phyloP scores from a whole-genome alignment of 1,284 basidiomycete species.

The Lentinula novae-zelandiae region DNA sequence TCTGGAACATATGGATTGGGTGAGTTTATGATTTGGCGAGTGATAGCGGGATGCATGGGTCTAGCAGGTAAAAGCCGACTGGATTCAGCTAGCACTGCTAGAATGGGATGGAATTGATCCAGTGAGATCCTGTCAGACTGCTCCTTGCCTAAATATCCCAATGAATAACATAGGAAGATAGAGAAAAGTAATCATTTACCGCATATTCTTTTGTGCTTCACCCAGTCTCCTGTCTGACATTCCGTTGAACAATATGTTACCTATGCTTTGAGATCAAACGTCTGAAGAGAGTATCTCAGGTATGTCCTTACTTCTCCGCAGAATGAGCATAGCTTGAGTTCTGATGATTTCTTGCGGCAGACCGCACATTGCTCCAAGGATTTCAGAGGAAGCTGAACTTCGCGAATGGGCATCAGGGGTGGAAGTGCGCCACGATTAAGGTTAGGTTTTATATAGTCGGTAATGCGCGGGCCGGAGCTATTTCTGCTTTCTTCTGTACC shows the following conservation, averaged over 20 bases:
- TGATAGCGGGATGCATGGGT: conserved; percentile 28
- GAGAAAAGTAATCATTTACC: conserved; percentile 19
- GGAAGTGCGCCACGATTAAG: background rate
- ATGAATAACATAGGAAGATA: background rate
- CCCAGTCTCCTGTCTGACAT: conserved; percentile 27
- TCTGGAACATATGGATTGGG: conserved; percentile 27
- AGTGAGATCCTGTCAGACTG: conserved; percentile 36
- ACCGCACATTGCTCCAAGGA: conserved; percentile 20
- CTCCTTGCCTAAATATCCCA: conserved; percentile 15
- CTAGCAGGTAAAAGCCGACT: conserved; percentile 18
- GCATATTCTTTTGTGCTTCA: conserved; percentile 30
- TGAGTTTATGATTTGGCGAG: conserved; percentile 31
- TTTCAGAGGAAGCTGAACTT: conserved; percentile 22
- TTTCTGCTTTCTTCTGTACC: background rate
- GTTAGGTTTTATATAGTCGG: background rate
- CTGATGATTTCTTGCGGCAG: conserved; percentile 18
- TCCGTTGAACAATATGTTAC: conserved; percentile 25
- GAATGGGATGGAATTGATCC: conserved; percentile 32
- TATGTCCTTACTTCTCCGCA: too few relatives aligned
- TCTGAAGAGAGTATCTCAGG: conserved; percentile 18
- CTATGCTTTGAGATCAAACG: conserved; percentile 17
- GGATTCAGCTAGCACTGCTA: conserved; percentile 30
- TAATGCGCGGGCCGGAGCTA: background rate
- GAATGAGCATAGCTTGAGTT: conserved; percentile 15
- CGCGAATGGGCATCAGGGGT: conserved; percentile 3